Percentiles rank a stretch among this genome's conserved stretches.
Conservation (phyloP, 192 early-diverging fungal genomes). For the Coemansia sp. region DNA sequence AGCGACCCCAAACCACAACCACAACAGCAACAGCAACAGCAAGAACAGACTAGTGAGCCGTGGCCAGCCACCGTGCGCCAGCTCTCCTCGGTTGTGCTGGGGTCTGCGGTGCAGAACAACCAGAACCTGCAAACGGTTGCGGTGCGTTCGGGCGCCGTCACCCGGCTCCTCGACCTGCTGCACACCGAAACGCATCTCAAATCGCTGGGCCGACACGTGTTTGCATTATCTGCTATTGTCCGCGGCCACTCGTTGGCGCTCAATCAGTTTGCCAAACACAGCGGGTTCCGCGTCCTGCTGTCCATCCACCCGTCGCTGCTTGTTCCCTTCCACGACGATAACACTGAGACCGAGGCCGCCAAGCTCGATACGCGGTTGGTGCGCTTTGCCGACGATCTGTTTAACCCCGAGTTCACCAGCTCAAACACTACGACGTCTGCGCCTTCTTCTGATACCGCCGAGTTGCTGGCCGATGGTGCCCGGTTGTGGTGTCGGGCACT, state of each 20-base stretch:
- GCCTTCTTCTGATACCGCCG: not conserved
- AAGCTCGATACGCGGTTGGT: constrained; percentile 30
- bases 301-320: constrained; percentile 14
- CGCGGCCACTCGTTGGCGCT: constrained; percentile 40
- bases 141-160: constrained; percentile 15
- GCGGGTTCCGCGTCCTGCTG: constrained; percentile 25
- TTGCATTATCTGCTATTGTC: constrained; percentile 46
- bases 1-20: constrained; percentile 27
- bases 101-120: constrained; percentile 60
- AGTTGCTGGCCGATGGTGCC: constrained; percentile 19
- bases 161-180: constrained; percentile 19
- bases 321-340: not conserved
- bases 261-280: constrained; percentile 34
- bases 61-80: constrained; percentile 35
- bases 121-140: constrained; percentile 24
- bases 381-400: constrained; percentile 44
- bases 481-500: constrained; percentile 35
- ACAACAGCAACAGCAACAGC: not conserved
- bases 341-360: constrained; percentile 13
- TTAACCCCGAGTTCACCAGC: constrained; percentile 38
- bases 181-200: constrained; percentile 16
- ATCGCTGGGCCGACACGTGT: constrained; percentile 35
- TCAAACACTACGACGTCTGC: constrained; percentile 3
- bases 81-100: constrained; percentile 56
- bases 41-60: not conserved